Evolutionary conservation across 208 protist genomes (phyloP), one percentile per base, ranked within the genome.

Genomic region (Jaenimonas drosophilae): DNA sequence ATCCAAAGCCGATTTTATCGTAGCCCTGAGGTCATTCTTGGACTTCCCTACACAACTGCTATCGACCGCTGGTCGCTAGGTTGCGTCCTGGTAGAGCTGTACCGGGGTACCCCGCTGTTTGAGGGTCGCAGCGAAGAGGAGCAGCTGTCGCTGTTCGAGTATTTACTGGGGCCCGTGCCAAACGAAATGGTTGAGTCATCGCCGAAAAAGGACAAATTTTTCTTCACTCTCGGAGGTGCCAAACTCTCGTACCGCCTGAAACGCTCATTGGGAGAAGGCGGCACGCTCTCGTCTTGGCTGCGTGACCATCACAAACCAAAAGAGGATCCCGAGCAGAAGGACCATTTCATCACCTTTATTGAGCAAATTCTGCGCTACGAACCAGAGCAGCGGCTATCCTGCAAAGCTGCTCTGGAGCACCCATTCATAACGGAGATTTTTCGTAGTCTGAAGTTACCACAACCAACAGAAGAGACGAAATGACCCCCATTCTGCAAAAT

Each of bases 51-150:
- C 67, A 64, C 56, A 20, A 79, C 66, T 19, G 47, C 84, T 0
- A 99, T 99, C 43, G 98, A 99, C 60, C 97, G 99, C 64, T 99
- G 98, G 98, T 94, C 73, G 29, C 64, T 99, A 4, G 98, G 94
- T 4, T 99, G 98, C 62, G 95, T 99, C 26, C 72, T 99, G 1
- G 96, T 98, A 2, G 98, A 99, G 68, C 70, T 99, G 39, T 88
- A 98, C 76, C 99, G 87, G 4, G 98, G 97, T 27, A 52, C 74
- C 11, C 97, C 97, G 1, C 58, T 99, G 12, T 99, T 99, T 48
- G 65, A 82, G 20, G 97, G 97, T 12, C 51, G 78, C 31, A 91
- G 91, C 26, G 96, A 99, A 67, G 58, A 59, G 2, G 96, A 97
- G 19, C 97, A 99, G 66, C 53, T 99, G 14, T 60, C 66, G 4